Base-by-base conservation (phyloP, 2,329 filamentous ascomycete species). In the Tolypocladium paradoxum region DNA sequence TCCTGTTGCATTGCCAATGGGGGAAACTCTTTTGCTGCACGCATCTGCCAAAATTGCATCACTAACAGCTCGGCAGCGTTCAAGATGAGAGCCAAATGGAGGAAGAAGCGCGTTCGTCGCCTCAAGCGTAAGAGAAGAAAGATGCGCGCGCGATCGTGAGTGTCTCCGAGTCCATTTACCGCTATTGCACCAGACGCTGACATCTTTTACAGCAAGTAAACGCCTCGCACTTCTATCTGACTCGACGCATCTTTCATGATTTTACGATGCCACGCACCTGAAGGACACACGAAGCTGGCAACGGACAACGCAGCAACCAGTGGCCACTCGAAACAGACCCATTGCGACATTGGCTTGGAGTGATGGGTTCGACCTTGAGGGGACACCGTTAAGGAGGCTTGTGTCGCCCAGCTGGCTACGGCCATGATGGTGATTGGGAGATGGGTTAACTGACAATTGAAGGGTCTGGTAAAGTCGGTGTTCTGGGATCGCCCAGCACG, bases 81-180 rank as follows among this genome's bases (percentile, higher is more conserved):
- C 78, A 83, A 77, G 77, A 83, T 85, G 82, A 81, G 92, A 93
- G 91, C 90, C 74, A 97, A 97, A 84, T 97, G 93, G 93, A 93
- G 92, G 84, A 99, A 99, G 88, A 99, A 99, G 92, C 85, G 93
- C 76, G 91, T 96, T 79, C 84, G 93, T 71, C 87, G 93, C 78
- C 90, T 99, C 77, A 97, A 97, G 88, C 87, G 91, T 75, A 99
- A 99, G 91, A 90, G 93, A 82, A 95, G 93, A 90, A 99, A 99
- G 92, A 96, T 93, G 80, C 85, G 93, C 76, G 93, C 92, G 70
- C 81, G 93, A 81, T 91, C 85, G 93, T 97, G 83, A 83, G 90
- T 79, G 36, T 22, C n/a, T 18, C 20, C 22, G 43, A 37, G 11
- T 1, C 27, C 24, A 22, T 24, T 29, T 5, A 8, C 14, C 45